Base-by-base conservation (phyloP, 371 early-diverging fungal genomes). In the Paraphysoderma sedebokerense region DNA sequence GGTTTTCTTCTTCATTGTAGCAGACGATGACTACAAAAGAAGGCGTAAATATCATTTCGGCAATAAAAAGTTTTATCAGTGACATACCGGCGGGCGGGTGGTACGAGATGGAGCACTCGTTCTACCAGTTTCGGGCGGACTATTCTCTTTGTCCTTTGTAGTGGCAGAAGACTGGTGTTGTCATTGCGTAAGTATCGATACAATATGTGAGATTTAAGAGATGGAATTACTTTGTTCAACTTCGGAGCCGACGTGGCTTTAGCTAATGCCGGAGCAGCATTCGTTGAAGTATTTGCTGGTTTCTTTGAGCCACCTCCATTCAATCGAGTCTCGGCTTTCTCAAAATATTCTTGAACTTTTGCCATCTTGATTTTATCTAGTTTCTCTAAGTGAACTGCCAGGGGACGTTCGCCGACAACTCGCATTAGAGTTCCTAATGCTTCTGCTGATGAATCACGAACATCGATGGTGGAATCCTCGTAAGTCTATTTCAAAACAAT, bases 361-460 rank as follows among this genome's bases (percentile, higher is more conserved):
- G 72, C 76, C 61, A 67, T 67, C 62, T 87, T 92, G 51, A 82
- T 74, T 54, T 83, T 75, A 50, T 95, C 97, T 34, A 96, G 55
- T 2, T 77, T 74, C 39, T 92, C 95, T 2, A 86, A 53, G 54
- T 75, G 84, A 0, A 74, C 65, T 5, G 63, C 40, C 59, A 92
- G 54, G 0, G 72, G 66, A 19, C 82, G 79, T 52, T 91, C 91
- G 11, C 85, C 81, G 6, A 87, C 77, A 9, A 80, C 66, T 54
- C 84, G 84, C 75, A 88, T 81, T 49, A 96, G 61, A 0, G 85
- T 85, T 11, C 89, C 98, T n/a, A 96, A 57, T 26, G 76, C 79
- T 52, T 92, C 90, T 0, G 82, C 81, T 7, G 84, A 73, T 3
- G 82, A 76, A 42, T 92, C 92, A 50, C 97, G 77, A 11, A 92